Percentiles rank a stretch among this genome's conserved stretches.
These are phyloP conservation scores for Vigna radiata DNA, from an alignment of 306 rosid genomes.

Conservation along the genomic window DNA sequence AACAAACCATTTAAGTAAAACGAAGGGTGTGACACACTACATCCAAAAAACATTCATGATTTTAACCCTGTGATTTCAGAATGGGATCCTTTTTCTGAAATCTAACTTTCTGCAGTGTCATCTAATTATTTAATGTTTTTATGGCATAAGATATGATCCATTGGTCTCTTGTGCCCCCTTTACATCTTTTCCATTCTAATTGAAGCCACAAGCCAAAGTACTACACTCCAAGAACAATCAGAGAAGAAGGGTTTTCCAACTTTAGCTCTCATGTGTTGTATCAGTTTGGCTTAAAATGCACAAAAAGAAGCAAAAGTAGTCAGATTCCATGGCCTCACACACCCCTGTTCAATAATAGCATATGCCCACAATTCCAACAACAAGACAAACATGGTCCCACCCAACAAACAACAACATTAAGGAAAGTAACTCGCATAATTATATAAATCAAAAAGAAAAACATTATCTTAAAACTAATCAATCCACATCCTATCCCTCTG, in stretches of 20 bases:
- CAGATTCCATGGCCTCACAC: constrained; percentile 55
- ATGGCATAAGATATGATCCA: background rate
- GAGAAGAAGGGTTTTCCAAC: constrained; percentile 25
- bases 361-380: constrained; percentile 64
- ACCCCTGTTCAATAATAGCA: constrained; percentile 50
- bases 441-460: background rate
- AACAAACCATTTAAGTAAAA: constrained; percentile 29
- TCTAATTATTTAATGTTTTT: background rate
- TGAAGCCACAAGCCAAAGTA: constrained; percentile 49
- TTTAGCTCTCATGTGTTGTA: constrained; percentile 44
- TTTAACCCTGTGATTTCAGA: constrained; percentile 53
- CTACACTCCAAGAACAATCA: constrained; percentile 38
- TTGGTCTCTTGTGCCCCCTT: background rate
- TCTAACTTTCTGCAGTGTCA: constrained; percentile 44
- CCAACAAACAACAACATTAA: constrained; percentile 53
- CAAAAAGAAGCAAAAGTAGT: constrained; percentile 63
- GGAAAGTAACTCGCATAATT: constrained; percentile 42
- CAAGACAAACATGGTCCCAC: constrained; percentile 74
- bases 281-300: constrained; percentile 53
- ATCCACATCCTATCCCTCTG: background rate
- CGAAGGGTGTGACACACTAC: constrained; percentile 20
- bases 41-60: constrained; percentile 49
- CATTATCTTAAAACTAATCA: constrained; percentile 27
- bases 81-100: constrained; percentile 47
- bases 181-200: constrained; percentile 31